Conservation (phyloP, 805 yeast species). For the Hanseniaspora mollemarum region DNA sequence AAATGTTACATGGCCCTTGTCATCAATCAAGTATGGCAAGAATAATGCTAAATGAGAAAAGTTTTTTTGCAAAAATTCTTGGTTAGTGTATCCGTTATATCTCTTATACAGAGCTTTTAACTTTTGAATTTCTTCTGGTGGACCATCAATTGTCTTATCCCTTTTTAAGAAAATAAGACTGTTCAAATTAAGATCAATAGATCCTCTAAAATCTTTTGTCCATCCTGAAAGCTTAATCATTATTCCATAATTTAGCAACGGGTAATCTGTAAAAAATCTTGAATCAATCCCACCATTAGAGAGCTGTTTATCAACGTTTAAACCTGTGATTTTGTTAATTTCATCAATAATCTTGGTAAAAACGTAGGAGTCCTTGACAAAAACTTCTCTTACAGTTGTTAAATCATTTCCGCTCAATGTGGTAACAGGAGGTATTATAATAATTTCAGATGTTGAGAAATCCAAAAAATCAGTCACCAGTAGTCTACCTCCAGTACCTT, state of each 20-base stretch:
- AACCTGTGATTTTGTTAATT: neutral
- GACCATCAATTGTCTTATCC: neutral
- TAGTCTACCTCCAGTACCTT: neutral
- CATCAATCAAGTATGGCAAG: constrained; percentile 1
- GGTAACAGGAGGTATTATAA: neutral
- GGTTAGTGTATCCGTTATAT: neutral
- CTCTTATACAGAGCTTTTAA: neutral
- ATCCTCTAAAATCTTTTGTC: constrained; percentile 3
- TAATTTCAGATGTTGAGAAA: neutral
- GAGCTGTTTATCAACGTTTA: neutral
- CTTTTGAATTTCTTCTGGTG: neutral
- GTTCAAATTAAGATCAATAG: neutral
- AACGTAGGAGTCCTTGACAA: neutral
- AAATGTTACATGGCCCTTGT: neutral
- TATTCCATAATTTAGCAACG: neutral
- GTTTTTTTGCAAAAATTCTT: neutral
- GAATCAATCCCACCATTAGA: neutral
- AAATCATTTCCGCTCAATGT: neutral
- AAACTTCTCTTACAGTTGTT: neutral
- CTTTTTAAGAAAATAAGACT: neutral
- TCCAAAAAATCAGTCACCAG: constrained; percentile 6
- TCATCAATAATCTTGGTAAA: neutral
- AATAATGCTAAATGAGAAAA: neutral
- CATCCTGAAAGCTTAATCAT: neutral
- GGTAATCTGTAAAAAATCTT: constrained; percentile 4